Base-by-base conservation (phyloP, 164 flowering plant species). In the Buxus sempervirens region DNA sequence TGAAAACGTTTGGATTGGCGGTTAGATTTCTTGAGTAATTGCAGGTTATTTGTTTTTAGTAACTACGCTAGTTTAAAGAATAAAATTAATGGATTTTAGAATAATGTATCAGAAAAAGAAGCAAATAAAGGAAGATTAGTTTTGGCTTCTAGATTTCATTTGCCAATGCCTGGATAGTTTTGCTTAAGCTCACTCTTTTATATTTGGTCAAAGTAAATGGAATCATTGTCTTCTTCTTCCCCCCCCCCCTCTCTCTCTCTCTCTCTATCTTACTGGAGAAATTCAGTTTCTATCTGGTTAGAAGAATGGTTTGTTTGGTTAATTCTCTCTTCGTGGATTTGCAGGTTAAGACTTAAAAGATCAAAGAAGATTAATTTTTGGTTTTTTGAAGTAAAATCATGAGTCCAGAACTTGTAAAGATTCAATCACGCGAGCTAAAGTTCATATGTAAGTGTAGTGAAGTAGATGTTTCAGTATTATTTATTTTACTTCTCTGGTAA, bases 381-480 rank as follows among this genome's bases (percentile, higher is more conserved):
- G n/a, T n/a, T 61, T 61, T 32, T 7, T 56, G 21, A 64, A 58
- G 61, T 63, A 68, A 60, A 68, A 75, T 14, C 49, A 87, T 85
- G 88, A 77, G 64, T 64, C 57, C 76, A 7, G 79, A 80, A 69
- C 81, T 86, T 55, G 36, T 88, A 67, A 82, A 79, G 25, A 81
- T 90, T 73, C 89, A 82, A 22, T 91, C 96, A 5, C 76, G 72
- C 25, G 90, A 88, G 72, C 83, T 90, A 23, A 81, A 81, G 75
- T 88, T 90, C 76, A 71, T 71, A 25, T 68, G 96, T 88, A 66
- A 80, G 96, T 83, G 16, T 38, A 9, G 22, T 45, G 41, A 64
- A 4, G 0, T 54, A 38, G 45, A 53, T 26, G 48, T 60, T 54
- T 21, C 45, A 0, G 5, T 54, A 54, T 20, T 57, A 20, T 5